A percentile compares a stretch with the other conserved stretches of the same genome.
Evolutionary conservation across 805 yeast species (phyloP).

Genomic region (Lipomyces japonicus): DNA sequence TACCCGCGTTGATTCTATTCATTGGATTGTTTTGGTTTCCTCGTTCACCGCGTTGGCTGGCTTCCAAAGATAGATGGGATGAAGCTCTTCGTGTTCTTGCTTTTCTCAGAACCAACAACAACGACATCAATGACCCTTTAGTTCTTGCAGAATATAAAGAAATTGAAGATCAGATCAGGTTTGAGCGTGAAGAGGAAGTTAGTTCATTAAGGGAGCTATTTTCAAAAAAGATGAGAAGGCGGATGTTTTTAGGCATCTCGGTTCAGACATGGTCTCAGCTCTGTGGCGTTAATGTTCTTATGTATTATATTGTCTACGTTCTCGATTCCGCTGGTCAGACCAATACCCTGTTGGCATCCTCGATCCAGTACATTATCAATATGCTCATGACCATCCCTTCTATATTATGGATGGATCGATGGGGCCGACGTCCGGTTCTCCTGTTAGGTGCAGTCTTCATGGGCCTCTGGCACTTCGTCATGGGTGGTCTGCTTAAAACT

Average conservation of each 20-base stretch:
- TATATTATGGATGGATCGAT: conserved; percentile 49
- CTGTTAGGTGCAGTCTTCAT: conserved; percentile 60
- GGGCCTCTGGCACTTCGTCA: conserved; percentile 59
- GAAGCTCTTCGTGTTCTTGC: conserved; percentile 58
- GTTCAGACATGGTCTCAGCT: conserved; percentile 36
- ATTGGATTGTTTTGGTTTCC: conserved; percentile 42
- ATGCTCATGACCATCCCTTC: conserved; percentile 53
- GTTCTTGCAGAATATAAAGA: conserved; percentile 29
- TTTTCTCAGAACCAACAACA: conserved; percentile 40
- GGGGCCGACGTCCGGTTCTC: conserved; percentile 66
- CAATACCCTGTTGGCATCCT: conserved; percentile 43
- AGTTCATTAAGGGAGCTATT: conserved; percentile 16
- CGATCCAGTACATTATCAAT: conserved; percentile 48
- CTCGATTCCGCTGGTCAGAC: conserved; percentile 51
- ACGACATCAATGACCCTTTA: conserved; percentile 26
- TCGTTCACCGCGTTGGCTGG: conserved; percentile 45
- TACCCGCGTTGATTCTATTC: conserved; percentile 49
- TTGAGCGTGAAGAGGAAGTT: conserved; percentile 22
- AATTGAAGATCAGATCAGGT: conserved; percentile 26
- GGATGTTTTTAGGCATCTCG: conserved; percentile 40
- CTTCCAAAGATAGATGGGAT: conserved; percentile 48
- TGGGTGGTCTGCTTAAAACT: conserved; percentile 60
- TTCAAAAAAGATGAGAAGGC: conserved; percentile 13
- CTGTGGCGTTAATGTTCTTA: conserved; percentile 47
- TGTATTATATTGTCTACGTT: conserved; percentile 47